phyloP scores from a whole-genome alignment of 1,139 yeast genomes.

The Blastobotrys arbuscula region DNA sequence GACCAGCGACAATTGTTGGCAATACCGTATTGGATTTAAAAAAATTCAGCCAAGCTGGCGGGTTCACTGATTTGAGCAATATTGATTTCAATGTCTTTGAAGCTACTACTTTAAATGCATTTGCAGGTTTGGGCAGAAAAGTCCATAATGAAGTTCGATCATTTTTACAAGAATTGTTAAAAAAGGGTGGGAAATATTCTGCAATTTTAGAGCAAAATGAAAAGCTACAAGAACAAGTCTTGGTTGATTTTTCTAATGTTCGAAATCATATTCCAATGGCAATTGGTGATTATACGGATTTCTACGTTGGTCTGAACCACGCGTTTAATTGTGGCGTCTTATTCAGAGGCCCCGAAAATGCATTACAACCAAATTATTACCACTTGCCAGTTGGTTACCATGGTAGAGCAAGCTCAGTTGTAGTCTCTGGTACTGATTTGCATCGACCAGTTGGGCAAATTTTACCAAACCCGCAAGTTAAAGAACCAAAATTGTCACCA shows the following conservation, averaged over 20 bases:
- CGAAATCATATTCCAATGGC: constrained; percentile 21
- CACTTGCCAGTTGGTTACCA: constrained; percentile 29
- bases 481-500: constrained; percentile 17
- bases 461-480: constrained; percentile 15
- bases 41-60: constrained; percentile 17
- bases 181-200: constrained; percentile 17
- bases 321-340: constrained; percentile 27
- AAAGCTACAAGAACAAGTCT: constrained; percentile 7
- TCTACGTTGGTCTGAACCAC: constrained; percentile 25
- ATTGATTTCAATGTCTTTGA: constrained; percentile 14
- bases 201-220: constrained; percentile 17
- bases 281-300: constrained; percentile 28
- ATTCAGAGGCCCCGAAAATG: constrained; percentile 25
- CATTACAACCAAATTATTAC: constrained; percentile 26
- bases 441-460: constrained; percentile 28
- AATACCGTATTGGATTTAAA: constrained; percentile 21
- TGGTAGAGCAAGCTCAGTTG: constrained; percentile 28
- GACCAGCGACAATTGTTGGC: constrained; percentile 23
- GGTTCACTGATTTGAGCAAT: constrained; percentile 14
- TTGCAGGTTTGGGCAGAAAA: constrained; percentile 24
- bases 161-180: constrained; percentile 22
- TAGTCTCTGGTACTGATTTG: constrained; percentile 26
- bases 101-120: constrained; percentile 19
- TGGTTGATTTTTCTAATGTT: constrained; percentile 13
- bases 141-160: constrained; percentile 19